Evolutionary conservation across 2,329 filamentous ascomycete genomes (phyloP).

Genomic region (Arachnomyces sp.): DNA sequence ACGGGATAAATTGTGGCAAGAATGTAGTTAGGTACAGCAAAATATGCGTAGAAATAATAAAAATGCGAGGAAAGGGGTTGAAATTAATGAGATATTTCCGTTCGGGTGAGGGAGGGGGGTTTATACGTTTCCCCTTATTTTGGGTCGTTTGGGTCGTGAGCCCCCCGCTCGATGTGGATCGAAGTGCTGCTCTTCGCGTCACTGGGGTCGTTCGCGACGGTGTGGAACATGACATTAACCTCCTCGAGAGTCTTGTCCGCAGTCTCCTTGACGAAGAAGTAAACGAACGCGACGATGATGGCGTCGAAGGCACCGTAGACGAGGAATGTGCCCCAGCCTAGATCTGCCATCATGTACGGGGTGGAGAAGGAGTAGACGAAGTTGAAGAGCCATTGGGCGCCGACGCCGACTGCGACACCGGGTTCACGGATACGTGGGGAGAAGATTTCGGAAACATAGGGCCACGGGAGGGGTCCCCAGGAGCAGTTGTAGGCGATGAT

Average conservation of each 20-base stretch:
- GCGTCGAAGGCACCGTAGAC: constrained; percentile 38
- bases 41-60: no score
- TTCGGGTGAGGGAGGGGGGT: no score
- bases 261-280: constrained; percentile 48
- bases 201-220: no score
- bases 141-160: no score
- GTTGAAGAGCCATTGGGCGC: constrained; percentile 34
- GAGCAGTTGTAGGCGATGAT: constrained; percentile 40
- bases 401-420: constrained; percentile 31
- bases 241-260: constrained; percentile 47
- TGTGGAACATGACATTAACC: constrained; percentile 45
- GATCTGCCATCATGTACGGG: constrained; percentile 36
- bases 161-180: no score
- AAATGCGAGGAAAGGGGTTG: no score
- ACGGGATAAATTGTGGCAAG: no score
- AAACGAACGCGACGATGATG: constrained; percentile 43
- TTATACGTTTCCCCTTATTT: no score
- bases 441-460: constrained; percentile 32
- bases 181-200: no score
- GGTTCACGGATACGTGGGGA: constrained; percentile 31
- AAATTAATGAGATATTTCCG: no score
- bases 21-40: no score
- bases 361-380: constrained; percentile 35
- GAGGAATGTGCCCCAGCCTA: constrained; percentile 41
- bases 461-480: constrained; percentile 34